Evolutionary conservation across 148 eudicot genomes (phyloP).

Genomic region (Fagopyrum esculentum): DNA sequence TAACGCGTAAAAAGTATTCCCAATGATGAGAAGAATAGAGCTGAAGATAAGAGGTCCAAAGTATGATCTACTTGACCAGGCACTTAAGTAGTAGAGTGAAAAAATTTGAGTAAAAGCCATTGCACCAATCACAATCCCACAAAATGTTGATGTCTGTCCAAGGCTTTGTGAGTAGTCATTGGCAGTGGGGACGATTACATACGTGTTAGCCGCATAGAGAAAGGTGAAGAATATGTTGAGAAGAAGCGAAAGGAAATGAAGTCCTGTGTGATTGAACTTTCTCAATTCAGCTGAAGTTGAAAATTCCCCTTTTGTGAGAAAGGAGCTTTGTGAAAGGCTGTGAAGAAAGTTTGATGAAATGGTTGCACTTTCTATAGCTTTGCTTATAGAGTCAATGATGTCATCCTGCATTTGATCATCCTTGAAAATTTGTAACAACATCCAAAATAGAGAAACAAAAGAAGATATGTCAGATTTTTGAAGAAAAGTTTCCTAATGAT

Average conservation of each 20-base stretch:
- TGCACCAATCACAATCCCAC: constrained; percentile 53
- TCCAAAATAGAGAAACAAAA: no score
- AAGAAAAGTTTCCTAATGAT: neutral
- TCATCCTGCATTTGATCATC: constrained; percentile 41
- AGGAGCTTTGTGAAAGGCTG: constrained; percentile 40
- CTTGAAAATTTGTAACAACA: constrained; percentile 1
- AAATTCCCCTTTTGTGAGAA: constrained; percentile 41
- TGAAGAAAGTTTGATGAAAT: constrained; percentile 43
- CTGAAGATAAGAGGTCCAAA: constrained; percentile 48
- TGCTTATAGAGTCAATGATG: constrained; percentile 34
- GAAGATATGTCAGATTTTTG: neutral
- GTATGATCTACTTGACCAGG: constrained; percentile 60
- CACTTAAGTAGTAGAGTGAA: constrained; percentile 52
- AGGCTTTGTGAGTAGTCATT: constrained; percentile 51
- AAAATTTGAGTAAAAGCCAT: constrained; percentile 60
- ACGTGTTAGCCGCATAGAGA: constrained; percentile 51
- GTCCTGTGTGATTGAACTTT: constrained; percentile 24
- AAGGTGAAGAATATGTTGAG: constrained; percentile 42
- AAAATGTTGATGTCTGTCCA: constrained; percentile 50
- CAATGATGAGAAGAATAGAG: constrained; percentile 38
- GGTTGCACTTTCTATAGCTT: constrained; percentile 42
- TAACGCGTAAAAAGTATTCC: constrained; percentile 46
- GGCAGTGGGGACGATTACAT: constrained; percentile 53
- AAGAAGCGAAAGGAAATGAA: constrained; percentile 46
- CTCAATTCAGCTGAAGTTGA: constrained; percentile 35